Evolutionary conservation across 192 early-diverging fungal genomes (phyloP), one percentile per base, ranked within the genome.

Genomic region (Linnemannia exigua): DNA sequence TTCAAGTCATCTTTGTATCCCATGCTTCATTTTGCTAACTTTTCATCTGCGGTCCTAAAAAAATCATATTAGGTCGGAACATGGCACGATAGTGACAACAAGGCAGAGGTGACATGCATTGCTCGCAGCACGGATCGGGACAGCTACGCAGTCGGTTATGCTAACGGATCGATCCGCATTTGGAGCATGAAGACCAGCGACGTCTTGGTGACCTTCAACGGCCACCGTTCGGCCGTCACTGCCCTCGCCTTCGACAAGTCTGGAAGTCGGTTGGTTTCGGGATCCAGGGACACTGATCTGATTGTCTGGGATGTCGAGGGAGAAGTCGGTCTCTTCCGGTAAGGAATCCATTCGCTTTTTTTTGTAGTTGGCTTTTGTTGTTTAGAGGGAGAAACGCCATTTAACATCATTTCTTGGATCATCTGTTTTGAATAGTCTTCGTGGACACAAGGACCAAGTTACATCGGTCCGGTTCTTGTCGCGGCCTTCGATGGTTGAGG

Each of bases 371-470:
- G 5, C 11, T 17, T 22, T 37, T 38, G 3, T 11, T 36, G 20
- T 31, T 5, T 14, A 31, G 25, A 14, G 36, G 48, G 6, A 11
- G 5, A 51, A n/a, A 6, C 19, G 16, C 12, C 68, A 58, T 54
- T 31, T 48, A 36, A 46, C 70, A 22, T 63, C 3, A 12, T 41
- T 61, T 61, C 19, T 52, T 31, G 51, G n/a, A n/a, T n/a, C n/a
- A 12, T 63, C 58, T 25, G 2, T 63, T 31, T 54, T n/a, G 0
- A 54, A 61, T 70, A 90, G 97, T 76, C 90, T 99, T 77, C 93
- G 94, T 37, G 98, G 98, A 19, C 98, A 99, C 88, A 99, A 98
- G 86, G 97, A 99, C 84, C 96, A 98, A 87, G 91, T 99, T 52
- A 98, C 98, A 33, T 84, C 90, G 14, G 83, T 97, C 9, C 76